Evolutionary conservation across 75 land plant species (phyloP), one percentile per base, ranked within the genome.

Genomic region (Cryptomeria japonica): DNA sequence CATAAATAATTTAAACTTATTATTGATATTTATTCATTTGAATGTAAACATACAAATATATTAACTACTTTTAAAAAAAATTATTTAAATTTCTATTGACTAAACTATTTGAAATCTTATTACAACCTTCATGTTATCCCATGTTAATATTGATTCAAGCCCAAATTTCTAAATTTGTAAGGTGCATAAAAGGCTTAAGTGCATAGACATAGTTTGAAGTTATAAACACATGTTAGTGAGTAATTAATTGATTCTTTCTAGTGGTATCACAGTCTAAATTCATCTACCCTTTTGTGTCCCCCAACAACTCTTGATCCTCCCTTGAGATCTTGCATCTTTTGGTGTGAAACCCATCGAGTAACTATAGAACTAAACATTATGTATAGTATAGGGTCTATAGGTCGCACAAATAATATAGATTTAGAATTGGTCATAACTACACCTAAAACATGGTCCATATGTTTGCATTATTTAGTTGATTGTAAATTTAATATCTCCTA

Each of bases 311-410:
- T 39, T 87, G 42, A 36, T 84, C 22, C 5, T 38, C 78, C 95
- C n/a, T n/a, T 94, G 93, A 0, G 88, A 89, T 34, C 53, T 83
- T 2, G 72, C 46, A 28, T 76, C 75, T 28, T 58, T 88, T 0
- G 93, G 93, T 22, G 4, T 47, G 46, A 91, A 93, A 51, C 96
- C 94, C 5, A 32, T 44, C 41, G 88, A 55, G 84, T 93, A 95
- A 0, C 37, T 36, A 86, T 94, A 95, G 13, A 87, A 73, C 0
- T 91, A 90, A 13, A 88, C 84, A 5, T 68, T n/a, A 10, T 47
- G 25, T 0, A 55, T 16, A 55, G 88, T 90, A 34, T 93, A 92
- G 13, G 91, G 37, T 0, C 91, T 90, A 34, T 80, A 89, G 1
- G 44, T 36, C 0, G 93, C 94, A 38, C 91, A 93, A 36, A 76